These are phyloP conservation scores for Pythium guiyangense DNA, from an alignment of 352 stramenopile genomes.

Conservation along the genomic window DNA sequence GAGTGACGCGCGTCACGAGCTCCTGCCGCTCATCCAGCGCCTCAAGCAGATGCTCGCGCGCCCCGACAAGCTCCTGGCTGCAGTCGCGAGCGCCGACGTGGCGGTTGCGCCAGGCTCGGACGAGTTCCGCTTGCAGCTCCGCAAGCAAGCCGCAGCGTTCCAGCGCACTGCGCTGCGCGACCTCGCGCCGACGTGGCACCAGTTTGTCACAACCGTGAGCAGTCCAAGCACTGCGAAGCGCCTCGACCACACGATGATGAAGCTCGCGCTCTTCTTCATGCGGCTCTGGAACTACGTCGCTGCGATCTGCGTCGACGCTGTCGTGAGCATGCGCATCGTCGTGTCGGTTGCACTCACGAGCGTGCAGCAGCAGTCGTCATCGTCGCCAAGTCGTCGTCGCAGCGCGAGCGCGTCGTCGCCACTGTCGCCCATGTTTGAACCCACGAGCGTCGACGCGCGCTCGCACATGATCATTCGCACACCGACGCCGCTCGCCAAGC, in stretches of 20 bases:
- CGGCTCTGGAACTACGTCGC: conserved; percentile 50
- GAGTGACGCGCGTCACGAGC: conserved; percentile 19
- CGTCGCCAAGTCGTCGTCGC: conserved; percentile 21
- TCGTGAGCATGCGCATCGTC: conserved; percentile 29
- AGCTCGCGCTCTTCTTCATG: conserved; percentile 51
- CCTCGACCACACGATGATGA: conserved; percentile 48
- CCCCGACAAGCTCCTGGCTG: conserved; percentile 41
- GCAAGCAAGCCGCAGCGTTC: conserved; percentile 27
- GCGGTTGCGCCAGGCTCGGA: neutral
- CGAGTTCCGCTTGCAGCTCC: conserved; percentile 22
- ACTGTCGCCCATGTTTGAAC: conserved; percentile 27
- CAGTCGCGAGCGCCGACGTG: conserved; percentile 20
- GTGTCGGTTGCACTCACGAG: conserved; percentile 16
- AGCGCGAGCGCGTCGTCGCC: conserved; percentile 13
- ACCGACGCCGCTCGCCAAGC: conserved; percentile 22
- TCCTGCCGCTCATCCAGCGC: conserved; percentile 35
- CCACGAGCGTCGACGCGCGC: conserved; percentile 30
- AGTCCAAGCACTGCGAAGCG: conserved; percentile 6
- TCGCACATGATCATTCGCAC: conserved; percentile 30
- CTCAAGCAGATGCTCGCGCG: conserved; percentile 45
- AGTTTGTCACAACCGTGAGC: conserved; percentile 20
- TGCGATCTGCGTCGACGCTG: conserved; percentile 30
- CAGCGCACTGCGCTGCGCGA: conserved; percentile 31
- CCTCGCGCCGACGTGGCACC: conserved; percentile 21
- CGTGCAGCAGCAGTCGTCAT: conserved; percentile 3